Conservation (phyloP, 2,329 filamentous ascomycete genomes). For the Fusarium lyarnte region DNA sequence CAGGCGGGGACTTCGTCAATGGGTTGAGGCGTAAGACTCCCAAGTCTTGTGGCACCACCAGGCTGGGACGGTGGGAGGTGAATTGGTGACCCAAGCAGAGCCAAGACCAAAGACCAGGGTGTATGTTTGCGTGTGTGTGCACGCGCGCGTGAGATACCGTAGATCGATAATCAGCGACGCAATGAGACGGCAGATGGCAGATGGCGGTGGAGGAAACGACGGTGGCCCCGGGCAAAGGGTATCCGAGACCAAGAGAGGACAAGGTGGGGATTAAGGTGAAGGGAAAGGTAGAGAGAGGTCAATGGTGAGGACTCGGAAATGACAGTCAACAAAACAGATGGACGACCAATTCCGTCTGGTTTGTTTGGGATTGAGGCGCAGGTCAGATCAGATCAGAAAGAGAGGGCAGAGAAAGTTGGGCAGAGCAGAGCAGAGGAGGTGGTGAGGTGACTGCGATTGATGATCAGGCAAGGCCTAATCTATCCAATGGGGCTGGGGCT, state of each 20-base stretch:
- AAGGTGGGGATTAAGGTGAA: not conserved
- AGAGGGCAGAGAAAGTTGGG: not conserved
- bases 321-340: not conserved
- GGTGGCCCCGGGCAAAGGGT: slow-evolving; percentile 21
- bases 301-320: not conserved
- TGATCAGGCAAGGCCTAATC: not conserved
- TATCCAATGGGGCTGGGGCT: slow-evolving; percentile 18
- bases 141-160: slow-evolving; percentile 1
- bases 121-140: not conserved
- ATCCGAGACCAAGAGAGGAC: slow-evolving; percentile 6
- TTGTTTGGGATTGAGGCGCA: not conserved
- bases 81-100: slow-evolving; percentile 15
- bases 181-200: slow-evolving; percentile 26
- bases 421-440: not conserved
- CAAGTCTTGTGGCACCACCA: slow-evolving; percentile 29
- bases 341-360: not conserved
- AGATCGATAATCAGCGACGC: slow-evolving; percentile 28
- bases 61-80: slow-evolving; percentile 26
- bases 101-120: slow-evolving; percentile 22
- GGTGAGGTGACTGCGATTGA: slow-evolving; percentile 6
- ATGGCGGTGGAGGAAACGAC: slow-evolving; percentile 32
- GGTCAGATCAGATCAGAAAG: not conserved
- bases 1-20: slow-evolving; percentile 28
- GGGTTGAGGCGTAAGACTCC: not conserved
- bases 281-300: slow-evolving; percentile 1